phyloP scores from a whole-genome alignment of 371 early-diverging fungal genomes.

The Polyrhizophydium stewartii region DNA sequence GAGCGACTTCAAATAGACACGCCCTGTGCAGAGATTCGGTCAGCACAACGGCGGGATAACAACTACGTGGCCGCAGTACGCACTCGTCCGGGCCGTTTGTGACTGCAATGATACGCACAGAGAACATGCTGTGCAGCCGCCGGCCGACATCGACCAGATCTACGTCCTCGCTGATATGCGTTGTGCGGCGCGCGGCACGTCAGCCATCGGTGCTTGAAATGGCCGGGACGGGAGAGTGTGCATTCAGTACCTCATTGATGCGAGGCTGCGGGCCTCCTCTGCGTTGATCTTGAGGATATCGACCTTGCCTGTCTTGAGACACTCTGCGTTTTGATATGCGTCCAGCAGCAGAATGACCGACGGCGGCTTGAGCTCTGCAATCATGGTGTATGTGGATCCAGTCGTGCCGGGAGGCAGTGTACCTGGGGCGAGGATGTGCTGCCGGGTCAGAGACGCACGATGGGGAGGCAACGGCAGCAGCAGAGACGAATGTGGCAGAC shows the following conservation, averaged over 20 bases:
- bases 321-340: slow-evolving; percentile 31
- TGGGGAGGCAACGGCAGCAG: too few relatives aligned
- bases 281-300: slow-evolving; percentile 41
- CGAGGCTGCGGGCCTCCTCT: slow-evolving; percentile 20
- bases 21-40: slow-evolving; percentile 1
- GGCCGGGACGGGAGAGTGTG: too few relatives aligned
- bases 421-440: slow-evolving; percentile 17
- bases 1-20: background rate
- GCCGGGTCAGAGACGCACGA: too few relatives aligned
- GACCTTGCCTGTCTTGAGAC: slow-evolving; percentile 24
- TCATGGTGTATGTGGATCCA: slow-evolving; percentile 23
- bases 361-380: slow-evolving; percentile 9
- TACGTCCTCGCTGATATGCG: background rate
- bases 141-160: slow-evolving; percentile 16
- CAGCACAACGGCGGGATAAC: too few relatives aligned
- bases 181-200: background rate
- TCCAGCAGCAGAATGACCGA: slow-evolving; percentile 31
- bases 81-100: slow-evolving; percentile 36
- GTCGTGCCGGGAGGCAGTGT: slow-evolving; percentile 32
- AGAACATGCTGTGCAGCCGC: slow-evolving; percentile 7
- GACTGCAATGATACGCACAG: slow-evolving; percentile 24
- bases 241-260: slow-evolving; percentile 1
- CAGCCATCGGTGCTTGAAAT: too few relatives aligned
- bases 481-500: background rate
- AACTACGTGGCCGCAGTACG: too few relatives aligned